Base-by-base conservation (phyloP, 176 grass and related monocot genomes). In the Avena atlantica region DNA sequence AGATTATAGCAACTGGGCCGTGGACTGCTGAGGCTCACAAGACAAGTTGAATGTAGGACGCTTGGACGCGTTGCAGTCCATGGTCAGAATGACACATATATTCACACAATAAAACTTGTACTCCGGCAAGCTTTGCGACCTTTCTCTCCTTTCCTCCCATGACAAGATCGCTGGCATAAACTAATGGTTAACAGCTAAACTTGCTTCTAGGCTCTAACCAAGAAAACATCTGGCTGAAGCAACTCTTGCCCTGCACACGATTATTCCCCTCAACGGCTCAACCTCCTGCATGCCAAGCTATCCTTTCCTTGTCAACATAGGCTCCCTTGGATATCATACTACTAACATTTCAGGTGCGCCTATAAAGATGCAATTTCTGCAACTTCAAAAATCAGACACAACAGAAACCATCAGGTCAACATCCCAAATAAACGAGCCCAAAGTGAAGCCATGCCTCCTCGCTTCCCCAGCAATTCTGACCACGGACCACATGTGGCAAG, bases 261-360 rank as follows among this genome's bases (percentile, higher is more conserved):
- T 91, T 84, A 74, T 84, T 83, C 79, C 84, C 64, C 17, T 74
- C 21, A 15, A 83, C 37, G 27, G 49, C 42, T 52, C 72, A 57
- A 66, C 77, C 66, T 53, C 87, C 91, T 86, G 13, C 12, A 36
- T 57, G 61, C 12, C 85, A 96, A 87, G 92, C 78, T 88, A 93
- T 96, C 79, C 89, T 82, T 96, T 93, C 23, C 91, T 90, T 93
- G 85, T 16, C 74, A 57, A 17, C 12, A 10, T 88, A 82, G 27
- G 29, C 74, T 27, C 37, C 37, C 40, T 63, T 36, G 34, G 4
- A 83, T 0, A 37, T 72, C 74, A 29, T 88, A 5, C 40, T 48
- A 47, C 53, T 37, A 64, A 9, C 78, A 82, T 81, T 75, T 25
- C 4, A 51, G n/a, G 70, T 53, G 86, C 52, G 86, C 52, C 61